Base-by-base conservation (phyloP, 1,284 basidiomycete genomes). In the Cryptococcus floricola region DNA sequence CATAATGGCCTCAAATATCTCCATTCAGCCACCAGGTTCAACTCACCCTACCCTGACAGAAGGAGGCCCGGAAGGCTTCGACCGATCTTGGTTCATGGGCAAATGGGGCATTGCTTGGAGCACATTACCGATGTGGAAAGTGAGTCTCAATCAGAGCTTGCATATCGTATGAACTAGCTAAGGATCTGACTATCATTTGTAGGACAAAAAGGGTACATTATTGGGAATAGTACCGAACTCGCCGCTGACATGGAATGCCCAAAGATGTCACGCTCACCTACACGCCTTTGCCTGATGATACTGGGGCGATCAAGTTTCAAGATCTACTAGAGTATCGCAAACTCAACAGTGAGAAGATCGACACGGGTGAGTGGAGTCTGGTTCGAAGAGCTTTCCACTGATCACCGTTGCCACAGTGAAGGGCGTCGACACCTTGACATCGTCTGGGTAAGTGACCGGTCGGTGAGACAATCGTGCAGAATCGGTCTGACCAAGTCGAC, bases 101-200 rank as follows among this genome's bases (percentile, higher is more conserved):
- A 76, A 70, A 47, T 81, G 80, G 80, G 66, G 75, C 38, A 79
- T 81, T 18, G 75, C 74, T 4, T 78, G 79, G 69, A 79, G 78
- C 25, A 81, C 80, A 2, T 61, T 81, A 41, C 78, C 80, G 1
- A 77, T 81, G 60, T 81, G 81, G 81, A 80, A 78, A 70, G 79
- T 80, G 55, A 60, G 71, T 55, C 13, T n/a, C 16, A 5, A 7
- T 13, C 16, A 18, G 13, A 8, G 25, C n/a, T 16, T 23, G 2
- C 23, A 23, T 23, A 23, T 23, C 3, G 23, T 23, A 41, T 39
- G 49, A 16, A 9, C 13, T 16, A 38, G 48, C 48, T 18, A 34
- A 7, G 31, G 48, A 23, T 23, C n/a, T n/a, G 10, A 7, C n/a
- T 38, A 16, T 18, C 23, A 10, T 49, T 19, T 44, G 23, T 23